Conservation (phyloP, 1,284 basidiomycete genomes). For the Tilletia setariae region DNA sequence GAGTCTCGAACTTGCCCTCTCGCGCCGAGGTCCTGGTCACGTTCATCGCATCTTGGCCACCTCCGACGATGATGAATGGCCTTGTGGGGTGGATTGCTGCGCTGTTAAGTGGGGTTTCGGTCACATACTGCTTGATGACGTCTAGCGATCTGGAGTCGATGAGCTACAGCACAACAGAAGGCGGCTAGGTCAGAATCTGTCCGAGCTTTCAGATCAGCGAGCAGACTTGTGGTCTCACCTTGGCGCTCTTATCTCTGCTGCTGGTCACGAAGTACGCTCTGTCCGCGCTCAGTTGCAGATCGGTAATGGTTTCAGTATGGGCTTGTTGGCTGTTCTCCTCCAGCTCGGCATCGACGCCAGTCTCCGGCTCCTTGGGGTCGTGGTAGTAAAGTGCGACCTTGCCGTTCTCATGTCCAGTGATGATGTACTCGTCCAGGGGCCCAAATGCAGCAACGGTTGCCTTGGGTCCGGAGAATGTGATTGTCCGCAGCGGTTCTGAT, state of each 20-base stretch:
- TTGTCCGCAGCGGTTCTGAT: slow-evolving; percentile 46
- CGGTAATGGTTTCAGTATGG: slow-evolving; percentile 61
- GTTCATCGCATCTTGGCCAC: slow-evolving; percentile 96
- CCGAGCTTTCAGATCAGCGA: background rate
- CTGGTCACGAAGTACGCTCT: slow-evolving; percentile 92
- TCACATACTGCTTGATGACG: slow-evolving; percentile 87
- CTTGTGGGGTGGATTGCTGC: slow-evolving; percentile 78
- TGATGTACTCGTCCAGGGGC: slow-evolving; percentile 71
- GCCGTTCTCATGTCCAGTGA: slow-evolving; percentile 94
- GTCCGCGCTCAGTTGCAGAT: slow-evolving; percentile 86
- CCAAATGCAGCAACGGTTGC: slow-evolving; percentile 92
- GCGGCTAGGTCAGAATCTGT: too few species aligned
- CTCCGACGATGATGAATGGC: slow-evolving; percentile 76
- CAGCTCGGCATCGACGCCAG: slow-evolving; percentile 69
- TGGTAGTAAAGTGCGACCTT: slow-evolving; percentile 64
- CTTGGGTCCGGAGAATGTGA: slow-evolving; percentile 61
- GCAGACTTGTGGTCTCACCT: slow-evolving; percentile 62
- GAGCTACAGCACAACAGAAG: slow-evolving; percentile 60
- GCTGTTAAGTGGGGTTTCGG: slow-evolving; percentile 93
- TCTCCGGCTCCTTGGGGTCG: slow-evolving; percentile 51
- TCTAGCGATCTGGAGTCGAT: slow-evolving; percentile 83
- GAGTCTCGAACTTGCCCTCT: slow-evolving; percentile 95
- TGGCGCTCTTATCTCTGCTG: slow-evolving; percentile 92
- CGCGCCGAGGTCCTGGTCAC: slow-evolving; percentile 91
- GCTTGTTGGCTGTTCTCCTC: slow-evolving; percentile 68